These are phyloP conservation scores for Dryadomyces quercivorus DNA, from an alignment of 2,329 filamentous ascomycete species.

Conservation along the genomic window DNA sequence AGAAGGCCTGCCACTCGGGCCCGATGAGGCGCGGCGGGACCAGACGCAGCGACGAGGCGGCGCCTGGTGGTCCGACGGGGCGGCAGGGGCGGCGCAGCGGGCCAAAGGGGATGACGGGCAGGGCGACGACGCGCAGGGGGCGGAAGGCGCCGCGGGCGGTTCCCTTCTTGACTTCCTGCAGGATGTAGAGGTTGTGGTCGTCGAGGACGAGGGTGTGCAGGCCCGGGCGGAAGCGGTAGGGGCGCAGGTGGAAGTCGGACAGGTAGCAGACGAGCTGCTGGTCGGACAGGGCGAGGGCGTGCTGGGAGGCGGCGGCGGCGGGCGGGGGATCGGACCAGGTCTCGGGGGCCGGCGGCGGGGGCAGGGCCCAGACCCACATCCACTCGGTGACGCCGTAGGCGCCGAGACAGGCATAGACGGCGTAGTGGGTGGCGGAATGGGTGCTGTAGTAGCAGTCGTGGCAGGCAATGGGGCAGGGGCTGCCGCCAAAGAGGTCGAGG, in stretches of 20 bases:
- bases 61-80: no score
- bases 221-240: conserved; percentile 42
- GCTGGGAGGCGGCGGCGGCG: background rate
- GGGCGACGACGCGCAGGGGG: conserved; percentile 34
- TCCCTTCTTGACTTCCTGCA: conserved; percentile 39
- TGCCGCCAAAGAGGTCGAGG: background rate
- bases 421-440: background rate
- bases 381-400: background rate
- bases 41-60: background rate
- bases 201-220: conserved; percentile 40
- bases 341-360: background rate
- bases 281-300: background rate
- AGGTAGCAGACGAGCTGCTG: conserved; percentile 9
- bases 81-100: background rate
- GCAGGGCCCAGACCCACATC: background rate
- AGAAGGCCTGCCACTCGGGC: conserved; percentile 36
- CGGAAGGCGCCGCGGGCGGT: conserved; percentile 37
- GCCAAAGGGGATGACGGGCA: conserved; percentile 30
- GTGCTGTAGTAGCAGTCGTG: background rate
- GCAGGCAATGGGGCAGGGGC: background rate
- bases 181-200: conserved; percentile 36
- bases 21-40: conserved; percentile 20
- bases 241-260: conserved; percentile 25
- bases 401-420: background rate
- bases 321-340: no score